Evolutionary conservation across 495 filamentous ascomycete genomes (phyloP).

Genomic region (Oidiodendron maius): DNA sequence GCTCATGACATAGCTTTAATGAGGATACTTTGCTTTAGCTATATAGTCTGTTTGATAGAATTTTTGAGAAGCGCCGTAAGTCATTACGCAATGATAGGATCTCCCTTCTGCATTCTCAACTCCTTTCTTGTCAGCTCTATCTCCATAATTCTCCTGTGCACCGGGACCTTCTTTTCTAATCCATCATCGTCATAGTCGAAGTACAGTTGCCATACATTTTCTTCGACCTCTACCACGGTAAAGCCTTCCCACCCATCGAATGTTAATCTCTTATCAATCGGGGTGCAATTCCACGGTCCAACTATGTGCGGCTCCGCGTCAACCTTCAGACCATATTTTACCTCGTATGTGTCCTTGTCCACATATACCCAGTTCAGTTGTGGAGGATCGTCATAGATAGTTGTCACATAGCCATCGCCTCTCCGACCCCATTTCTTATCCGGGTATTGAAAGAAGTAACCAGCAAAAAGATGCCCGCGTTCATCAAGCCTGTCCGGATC

Average conservation of each 20-base stretch:
- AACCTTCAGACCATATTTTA: slow-evolving; percentile 45
- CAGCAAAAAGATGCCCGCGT: slow-evolving; percentile 49
- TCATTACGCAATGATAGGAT: too few relatives aligned
- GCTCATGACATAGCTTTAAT: too few relatives aligned
- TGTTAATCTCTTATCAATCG: slow-evolving; percentile 46
- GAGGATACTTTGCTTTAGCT: too few relatives aligned
- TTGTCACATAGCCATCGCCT: slow-evolving; percentile 46
- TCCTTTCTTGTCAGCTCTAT: slow-evolving; percentile 36
- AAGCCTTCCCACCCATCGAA: slow-evolving; percentile 51
- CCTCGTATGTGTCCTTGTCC: slow-evolving; percentile 47
- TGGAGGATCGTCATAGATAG: slow-evolving; percentile 51
- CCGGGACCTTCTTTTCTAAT: slow-evolving; percentile 28
- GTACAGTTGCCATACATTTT: slow-evolving; percentile 37
- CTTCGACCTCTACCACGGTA: slow-evolving; percentile 32
- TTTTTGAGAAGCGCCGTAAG: too few relatives aligned
- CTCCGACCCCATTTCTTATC: slow-evolving; percentile 40
- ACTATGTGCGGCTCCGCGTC: slow-evolving; percentile 39
- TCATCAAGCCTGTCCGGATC: slow-evolving; percentile 6
- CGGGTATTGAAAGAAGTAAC: slow-evolving; percentile 56
- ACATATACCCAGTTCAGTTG: slow-evolving; percentile 62
- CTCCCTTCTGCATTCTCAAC: slow-evolving; percentile 26
- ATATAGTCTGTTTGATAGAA: too few relatives aligned
- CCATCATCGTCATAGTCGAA: slow-evolving; percentile 42
- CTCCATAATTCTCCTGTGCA: slow-evolving; percentile 30
- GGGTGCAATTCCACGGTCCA: slow-evolving; percentile 52